A percentile compares a stretch with the other conserved stretches of the same genome.
Conservation (phyloP, 2,329 filamentous ascomycete genomes). For the Davidsoniella eucalypti region DNA sequence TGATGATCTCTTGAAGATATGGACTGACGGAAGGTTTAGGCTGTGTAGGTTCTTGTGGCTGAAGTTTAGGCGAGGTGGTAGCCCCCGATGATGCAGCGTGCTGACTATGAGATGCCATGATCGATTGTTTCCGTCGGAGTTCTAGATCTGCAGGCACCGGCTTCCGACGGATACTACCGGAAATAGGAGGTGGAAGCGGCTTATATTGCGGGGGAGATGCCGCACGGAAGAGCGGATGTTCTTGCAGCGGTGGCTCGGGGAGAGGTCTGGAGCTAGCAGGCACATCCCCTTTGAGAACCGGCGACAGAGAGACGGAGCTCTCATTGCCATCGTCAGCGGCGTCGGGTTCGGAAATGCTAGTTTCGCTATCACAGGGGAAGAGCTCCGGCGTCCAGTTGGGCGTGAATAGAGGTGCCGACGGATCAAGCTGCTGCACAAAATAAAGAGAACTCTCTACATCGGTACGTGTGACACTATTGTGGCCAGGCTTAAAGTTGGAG, state of each 20-base stretch:
- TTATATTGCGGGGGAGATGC: too few species aligned
- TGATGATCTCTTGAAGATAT: constrained; percentile 22
- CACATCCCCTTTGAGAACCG: not conserved
- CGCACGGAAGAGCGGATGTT: constrained; percentile 6
- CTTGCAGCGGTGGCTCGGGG: not conserved
- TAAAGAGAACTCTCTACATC: constrained; percentile 82
- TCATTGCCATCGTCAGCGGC: not conserved
- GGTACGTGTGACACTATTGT: constrained; percentile 74
- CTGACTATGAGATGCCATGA: constrained; percentile 2
- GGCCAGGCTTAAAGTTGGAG: constrained; percentile 73
- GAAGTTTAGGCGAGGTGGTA: not conserved
- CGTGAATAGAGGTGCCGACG: constrained; percentile 28
- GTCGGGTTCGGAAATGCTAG: too few species aligned
- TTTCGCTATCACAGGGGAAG: too few species aligned
- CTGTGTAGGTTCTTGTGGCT: constrained; percentile 30
- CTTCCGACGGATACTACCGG: constrained; percentile 5
- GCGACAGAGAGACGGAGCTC: too few species aligned
- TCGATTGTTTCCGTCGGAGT: not conserved
- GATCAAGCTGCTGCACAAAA: constrained; percentile 54
- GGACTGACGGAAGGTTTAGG: constrained; percentile 48
- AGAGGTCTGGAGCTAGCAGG: not conserved
- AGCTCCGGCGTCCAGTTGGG: constrained; percentile 28
- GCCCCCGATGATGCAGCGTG: too few species aligned
- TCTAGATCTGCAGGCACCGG: constrained; percentile 8
- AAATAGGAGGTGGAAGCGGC: constrained; percentile 8